phyloP scores from a whole-genome alignment of 139 green algal species.

The Nannochloris sp. region DNA sequence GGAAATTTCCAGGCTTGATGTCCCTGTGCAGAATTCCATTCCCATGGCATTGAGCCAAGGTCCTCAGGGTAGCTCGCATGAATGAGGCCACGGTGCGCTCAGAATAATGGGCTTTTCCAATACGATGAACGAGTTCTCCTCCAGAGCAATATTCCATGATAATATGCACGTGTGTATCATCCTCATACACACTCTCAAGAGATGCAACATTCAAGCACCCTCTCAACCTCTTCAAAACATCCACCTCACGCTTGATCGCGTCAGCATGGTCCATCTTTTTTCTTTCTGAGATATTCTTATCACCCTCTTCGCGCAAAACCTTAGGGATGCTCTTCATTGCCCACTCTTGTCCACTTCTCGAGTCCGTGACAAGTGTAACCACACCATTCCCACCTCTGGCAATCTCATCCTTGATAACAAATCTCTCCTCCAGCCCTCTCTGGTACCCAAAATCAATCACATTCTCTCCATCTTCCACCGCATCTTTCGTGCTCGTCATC shows the following conservation, averaged over 20 bases:
- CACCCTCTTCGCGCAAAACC: slow-evolving; percentile 11
- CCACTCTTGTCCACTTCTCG: slow-evolving; percentile 17
- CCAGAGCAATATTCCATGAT: slow-evolving; percentile 42
- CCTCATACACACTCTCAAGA: slow-evolving; percentile 39
- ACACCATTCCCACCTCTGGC: slow-evolving; percentile 27
- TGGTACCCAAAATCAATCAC: slow-evolving; percentile 22
- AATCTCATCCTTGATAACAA: slow-evolving; percentile 16
- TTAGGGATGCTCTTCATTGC: slow-evolving; percentile 33
- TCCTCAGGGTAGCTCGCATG: slow-evolving; percentile 34
- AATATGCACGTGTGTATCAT: slow-evolving; percentile 32
- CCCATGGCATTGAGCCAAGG: slow-evolving; percentile 39
- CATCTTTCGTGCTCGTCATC: not conserved
- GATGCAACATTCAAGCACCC: slow-evolving; percentile 35
- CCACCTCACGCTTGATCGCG: slow-evolving; percentile 18
- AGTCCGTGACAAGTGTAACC: slow-evolving; percentile 18
- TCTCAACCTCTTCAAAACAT: slow-evolving; percentile 24
- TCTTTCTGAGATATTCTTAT: slow-evolving; percentile 15
- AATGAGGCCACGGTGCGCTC: slow-evolving; percentile 43
- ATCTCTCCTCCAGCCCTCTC: slow-evolving; percentile 12
- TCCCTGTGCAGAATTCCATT: slow-evolving; percentile 39
- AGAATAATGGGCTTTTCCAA: slow-evolving; percentile 23
- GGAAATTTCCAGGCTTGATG: slow-evolving; percentile 46
- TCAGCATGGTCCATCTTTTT: slow-evolving; percentile 5
- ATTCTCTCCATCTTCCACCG: not conserved
- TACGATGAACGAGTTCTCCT: slow-evolving; percentile 31